Conservation (phyloP, 352 stramenopile genomes). For the Phytopythium chamaehyphon region DNA sequence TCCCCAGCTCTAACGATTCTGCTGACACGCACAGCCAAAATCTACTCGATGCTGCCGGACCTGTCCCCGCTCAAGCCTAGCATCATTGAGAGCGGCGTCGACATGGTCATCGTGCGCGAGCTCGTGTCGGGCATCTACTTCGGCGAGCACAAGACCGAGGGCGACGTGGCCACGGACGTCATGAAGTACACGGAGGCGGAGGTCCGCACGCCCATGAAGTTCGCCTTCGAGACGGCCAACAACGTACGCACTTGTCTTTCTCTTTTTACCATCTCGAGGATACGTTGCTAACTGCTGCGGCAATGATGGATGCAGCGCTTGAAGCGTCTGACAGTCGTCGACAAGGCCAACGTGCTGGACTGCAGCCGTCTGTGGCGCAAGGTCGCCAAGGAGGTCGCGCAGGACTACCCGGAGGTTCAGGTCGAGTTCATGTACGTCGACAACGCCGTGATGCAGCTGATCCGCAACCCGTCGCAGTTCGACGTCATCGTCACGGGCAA, state of each 20-base stretch:
- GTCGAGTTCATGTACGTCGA: slow-evolving; percentile 98
- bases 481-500: slow-evolving; percentile 99
- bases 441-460: slow-evolving; percentile 99
- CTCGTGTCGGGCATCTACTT: slow-evolving; percentile 99
- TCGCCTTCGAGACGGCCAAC: slow-evolving; percentile 81
- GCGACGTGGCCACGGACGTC: slow-evolving; percentile 86
- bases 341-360: slow-evolving; percentile 99
- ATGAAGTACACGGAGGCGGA: slow-evolving; percentile 98
- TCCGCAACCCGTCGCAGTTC: slow-evolving; percentile 98
- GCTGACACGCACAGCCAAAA: slow-evolving; percentile 78
- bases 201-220: slow-evolving; percentile 79
- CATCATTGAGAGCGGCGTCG: slow-evolving; percentile 93
- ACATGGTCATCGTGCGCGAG: slow-evolving; percentile 99
- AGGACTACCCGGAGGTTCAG: slow-evolving; percentile 92
- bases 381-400: slow-evolving; percentile 87
- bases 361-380: slow-evolving; percentile 91
- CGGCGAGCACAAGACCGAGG: slow-evolving; percentile 81
- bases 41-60: slow-evolving; percentile 96
- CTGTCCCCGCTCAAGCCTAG: slow-evolving; percentile 96
- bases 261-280: too few species aligned
- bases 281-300: background rate
- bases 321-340: slow-evolving; percentile 96
- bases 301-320: slow-evolving; percentile 73
- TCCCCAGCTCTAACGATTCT: background rate
- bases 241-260: too few species aligned